phyloP scores from a whole-genome alignment of 1,139 yeast species.

The Debaryomyces robertsiae region DNA sequence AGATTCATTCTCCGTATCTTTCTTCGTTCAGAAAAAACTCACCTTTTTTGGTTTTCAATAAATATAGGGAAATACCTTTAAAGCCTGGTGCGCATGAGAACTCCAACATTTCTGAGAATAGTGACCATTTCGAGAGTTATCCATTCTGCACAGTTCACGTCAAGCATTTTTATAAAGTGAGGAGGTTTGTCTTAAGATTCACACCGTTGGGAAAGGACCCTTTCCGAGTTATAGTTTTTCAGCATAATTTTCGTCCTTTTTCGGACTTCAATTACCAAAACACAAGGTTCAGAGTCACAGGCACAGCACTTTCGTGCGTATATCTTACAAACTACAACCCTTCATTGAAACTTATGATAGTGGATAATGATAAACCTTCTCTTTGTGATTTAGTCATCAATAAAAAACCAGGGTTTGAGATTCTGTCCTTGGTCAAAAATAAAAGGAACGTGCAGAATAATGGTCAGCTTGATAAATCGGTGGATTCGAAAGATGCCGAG shows the following conservation, averaged over 20 bases:
- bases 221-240: constrained; percentile 35
- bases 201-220: constrained; percentile 19
- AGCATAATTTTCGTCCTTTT: constrained; percentile 41
- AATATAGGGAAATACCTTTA: constrained; percentile 35
- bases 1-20: constrained; percentile 39
- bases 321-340: constrained; percentile 37
- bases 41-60: constrained; percentile 38
- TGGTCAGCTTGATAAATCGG: constrained; percentile 8
- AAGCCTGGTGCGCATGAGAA: constrained; percentile 22
- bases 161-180: constrained; percentile 31
- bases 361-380: constrained; percentile 40
- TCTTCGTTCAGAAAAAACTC: constrained; percentile 38
- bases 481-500: constrained; percentile 10
- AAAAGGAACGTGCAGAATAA: constrained; percentile 11
- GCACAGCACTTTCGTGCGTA: constrained; percentile 37
- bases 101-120: constrained; percentile 15
- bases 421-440: constrained; percentile 28
- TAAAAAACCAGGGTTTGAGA: constrained; percentile 30
- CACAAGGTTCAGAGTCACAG: constrained; percentile 44
- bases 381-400: constrained; percentile 40
- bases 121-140: constrained; percentile 34
- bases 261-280: constrained; percentile 42
- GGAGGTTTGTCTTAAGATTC: constrained; percentile 35
- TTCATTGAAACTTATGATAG: constrained; percentile 33
- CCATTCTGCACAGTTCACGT: constrained; percentile 36